Evolutionary conservation across 768 basidiomycete species (phyloP), one percentile per base, ranked within the genome.

Genomic region (Mycena capillaripes): DNA sequence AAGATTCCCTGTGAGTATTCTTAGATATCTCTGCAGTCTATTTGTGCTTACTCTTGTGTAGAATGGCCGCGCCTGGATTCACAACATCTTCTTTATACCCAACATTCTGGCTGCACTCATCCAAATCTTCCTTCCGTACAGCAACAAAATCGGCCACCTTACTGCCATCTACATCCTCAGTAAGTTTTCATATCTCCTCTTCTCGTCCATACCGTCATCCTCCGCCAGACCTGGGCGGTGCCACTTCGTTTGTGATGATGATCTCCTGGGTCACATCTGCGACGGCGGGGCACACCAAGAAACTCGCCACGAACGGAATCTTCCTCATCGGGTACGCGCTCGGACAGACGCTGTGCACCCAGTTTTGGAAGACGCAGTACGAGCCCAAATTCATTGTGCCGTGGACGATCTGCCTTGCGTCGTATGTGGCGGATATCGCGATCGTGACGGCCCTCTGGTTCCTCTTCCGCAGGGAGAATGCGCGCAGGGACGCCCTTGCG

Each of bases 71-170:
- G 50, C 50, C 50, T 52, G 50, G 50, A 52, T 52, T 52, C 50
- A 52, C 50, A 52, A 52, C 50, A 52, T 52, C 50, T 52, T 52
- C 50, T 52, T 52, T 52, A 52, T 52, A 52, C 50, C 50, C 50
- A 52, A 29, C 50, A 52, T 52, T 52, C 50, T 52, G 50, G 50
- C 50, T 27, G 50, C 50, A 52, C 27, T 52, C 50, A 52, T 52
- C 50, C 50, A 52, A 29, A 29, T 52, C 27, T 52, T 52, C 50
- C 50, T 52, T 52, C 50, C 50, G 17, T 52, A 52, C 50, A 52
- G 50, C 50, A 52, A 52, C 27, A 52, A 30, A 52, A 52, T 52
- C 16, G 50, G 50, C 50, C 50, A 52, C 50, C 50, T 52, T 29
- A 52, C 50, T 52, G 50, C 50, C 50, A 52, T 52, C 50, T 52